phyloP scores from a whole-genome alignment of 2,329 filamentous ascomycete species.

The Phialophora expanda region DNA sequence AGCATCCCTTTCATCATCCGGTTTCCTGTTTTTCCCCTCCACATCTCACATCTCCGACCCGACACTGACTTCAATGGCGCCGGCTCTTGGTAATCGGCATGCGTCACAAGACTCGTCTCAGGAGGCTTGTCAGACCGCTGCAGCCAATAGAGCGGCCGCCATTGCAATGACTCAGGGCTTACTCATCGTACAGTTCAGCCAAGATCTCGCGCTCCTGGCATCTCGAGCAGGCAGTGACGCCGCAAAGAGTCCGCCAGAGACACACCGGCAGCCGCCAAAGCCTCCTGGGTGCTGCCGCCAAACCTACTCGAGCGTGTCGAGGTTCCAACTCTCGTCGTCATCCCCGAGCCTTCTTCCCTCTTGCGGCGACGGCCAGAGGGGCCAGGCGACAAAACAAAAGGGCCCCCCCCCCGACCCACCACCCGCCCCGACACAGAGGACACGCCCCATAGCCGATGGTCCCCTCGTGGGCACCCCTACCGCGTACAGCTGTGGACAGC shows the following conservation, averaged over 20 bases:
- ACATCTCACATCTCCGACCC: slow-evolving; percentile 27
- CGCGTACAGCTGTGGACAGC: slow-evolving; percentile 17
- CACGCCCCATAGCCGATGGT: slow-evolving; percentile 23
- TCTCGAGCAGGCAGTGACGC: slow-evolving; percentile 19
- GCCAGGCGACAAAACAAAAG: slow-evolving; percentile 4
- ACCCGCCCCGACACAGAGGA: slow-evolving; percentile 24
- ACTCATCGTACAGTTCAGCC: slow-evolving; percentile 36
- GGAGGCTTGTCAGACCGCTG: slow-evolving; percentile 29
- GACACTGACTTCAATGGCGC: slow-evolving; percentile 33
- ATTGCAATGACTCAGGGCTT: slow-evolving; percentile 35
- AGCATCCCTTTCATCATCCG: slow-evolving; percentile 20
- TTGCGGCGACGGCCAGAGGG: slow-evolving; percentile 20
- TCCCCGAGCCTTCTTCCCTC: slow-evolving; percentile 12
- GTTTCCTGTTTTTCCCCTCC: slow-evolving; percentile 17
- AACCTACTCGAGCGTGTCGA: slow-evolving; percentile 20
- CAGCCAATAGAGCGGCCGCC: slow-evolving; percentile 28
- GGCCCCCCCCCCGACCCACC: slow-evolving; percentile 17
- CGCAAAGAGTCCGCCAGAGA: slow-evolving; percentile 26
- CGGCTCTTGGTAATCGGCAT: slow-evolving; percentile 37
- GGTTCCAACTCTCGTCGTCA: slow-evolving; percentile 12
- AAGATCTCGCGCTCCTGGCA: slow-evolving; percentile 26
- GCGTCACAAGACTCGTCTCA: slow-evolving; percentile 37
- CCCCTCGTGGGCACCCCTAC: slow-evolving; percentile 26
- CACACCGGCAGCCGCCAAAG: slow-evolving; percentile 11
- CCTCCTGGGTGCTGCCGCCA: slow-evolving; percentile 20